Evolutionary conservation across 208 protist species (phyloP), one percentile per base, ranked within the genome.

Genomic region (Leishmania mexicana): DNA sequence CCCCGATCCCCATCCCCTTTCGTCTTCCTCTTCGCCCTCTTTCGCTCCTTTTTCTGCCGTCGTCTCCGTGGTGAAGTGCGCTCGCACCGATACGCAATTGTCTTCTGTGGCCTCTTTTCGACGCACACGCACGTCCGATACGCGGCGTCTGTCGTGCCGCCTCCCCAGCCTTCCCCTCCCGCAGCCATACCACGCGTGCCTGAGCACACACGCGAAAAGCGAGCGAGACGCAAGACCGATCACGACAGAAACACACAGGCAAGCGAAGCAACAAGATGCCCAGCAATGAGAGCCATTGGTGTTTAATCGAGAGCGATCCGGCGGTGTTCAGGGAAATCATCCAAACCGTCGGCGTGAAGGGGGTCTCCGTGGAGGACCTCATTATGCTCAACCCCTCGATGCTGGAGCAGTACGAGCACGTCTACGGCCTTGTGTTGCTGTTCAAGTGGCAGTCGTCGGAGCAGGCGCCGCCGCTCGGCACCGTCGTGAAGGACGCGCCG

Each of bases 321-420:
- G 98, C 95, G 47, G 94, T 99, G 21, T 99, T 99, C 83, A 99
- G 98, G 15, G 98, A 99, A 86, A 90, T 99, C 21, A 96, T 99
- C 49, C 79, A 96, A 49, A 83, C 85, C 45, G 90, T 99, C 53
- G 99, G 99, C n/a, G 97, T 99, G 0, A 96, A 96, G 68, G 98
- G 92, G 42, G 87, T 99, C 1, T 93, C 99, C 65, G 98, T 99
- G 8, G 97, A 99, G 85, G 98, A 99, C 85, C 72, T 99, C 10
- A 93, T 98, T 73, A 80, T 84, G 11, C 90, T 99, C 0, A 98
- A 99, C 78, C 79, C 88, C 6, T 88, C 88, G 3, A 81, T 85
- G 49, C 81, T 97, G 57, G 68, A 81, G 62, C 58, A 76, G 67
- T 89, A 89, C 81, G 58, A 80, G 28, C 91, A 89, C 57, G 91